Base-by-base conservation (phyloP, 2,329 filamentous ascomycete species). In the Elsinoe necatrix region DNA sequence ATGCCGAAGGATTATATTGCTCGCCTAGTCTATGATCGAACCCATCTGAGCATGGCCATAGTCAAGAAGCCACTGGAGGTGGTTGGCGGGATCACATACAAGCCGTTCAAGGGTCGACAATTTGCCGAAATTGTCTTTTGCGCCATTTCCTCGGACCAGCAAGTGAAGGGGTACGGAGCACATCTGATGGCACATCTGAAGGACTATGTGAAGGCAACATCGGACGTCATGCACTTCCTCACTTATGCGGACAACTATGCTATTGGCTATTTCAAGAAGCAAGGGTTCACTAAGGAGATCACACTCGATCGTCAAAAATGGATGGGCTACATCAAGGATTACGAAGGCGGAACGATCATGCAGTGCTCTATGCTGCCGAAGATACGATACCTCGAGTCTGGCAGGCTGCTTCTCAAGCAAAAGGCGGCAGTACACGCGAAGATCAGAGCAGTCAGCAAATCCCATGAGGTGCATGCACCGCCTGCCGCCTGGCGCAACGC, bases 281-380 rank as follows among this genome's bases (percentile, higher is more conserved):
- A 98, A 69, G 93, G 93, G 0, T 98, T 98, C 68, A 97, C 93
- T 1, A 98, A 98, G 70, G 92, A 98, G 65, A 97, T 98, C 61
- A 95, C 91, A 0, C 81, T 98, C 0, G 87, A 93, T 58, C 87
- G 85, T 65, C 84, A 85, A 1, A 85, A 89, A 2, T 98, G 93
- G 93, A 97, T 97, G 93, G 93, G 93, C 2, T 98, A 97, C 66
- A 98, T 98, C 76, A 98, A 98, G 69, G 93, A 98, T 69, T 98
- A 98, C 70, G 93, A 98, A 72, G 93, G 93, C 58, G 93, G 93
- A 58, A 98, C 93, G 0, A 95, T 98, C 60, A 98, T 98, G 93
- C 93, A 98, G 74, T 98, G 93, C 68, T 89, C 87, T 54, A 97
- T 98, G 93, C 80, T 98, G 18, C 92, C 92, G 6, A 87, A 87